A percentile compares a stretch with the other conserved stretches of the same genome.
phyloP scores from a whole-genome alignment of 768 basidiomycete genomes.

The Calocybe gangraenosa region DNA sequence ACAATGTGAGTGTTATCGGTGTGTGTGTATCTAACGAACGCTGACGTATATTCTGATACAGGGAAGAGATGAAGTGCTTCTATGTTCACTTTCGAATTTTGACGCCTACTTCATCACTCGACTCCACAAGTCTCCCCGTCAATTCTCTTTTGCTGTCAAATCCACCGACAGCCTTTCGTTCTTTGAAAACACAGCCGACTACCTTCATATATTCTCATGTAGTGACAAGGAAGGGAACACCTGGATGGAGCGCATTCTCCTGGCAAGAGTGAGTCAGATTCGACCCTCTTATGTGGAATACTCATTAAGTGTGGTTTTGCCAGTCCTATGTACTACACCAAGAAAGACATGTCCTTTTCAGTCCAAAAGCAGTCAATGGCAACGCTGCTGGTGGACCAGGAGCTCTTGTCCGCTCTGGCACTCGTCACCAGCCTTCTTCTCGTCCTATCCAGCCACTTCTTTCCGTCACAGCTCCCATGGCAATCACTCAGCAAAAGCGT shows the following conservation, averaged over 20 bases:
- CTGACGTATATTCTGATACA: constrained; percentile 26
- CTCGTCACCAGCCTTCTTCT: constrained; percentile 29
- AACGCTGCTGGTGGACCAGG: constrained; percentile 20
- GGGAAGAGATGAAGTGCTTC: constrained; percentile 79
- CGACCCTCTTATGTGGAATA: constrained; percentile 3
- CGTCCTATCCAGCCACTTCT: constrained; percentile 26
- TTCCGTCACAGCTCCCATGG: constrained; percentile 35
- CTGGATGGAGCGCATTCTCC: constrained; percentile 78
- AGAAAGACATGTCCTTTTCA: constrained; percentile 68
- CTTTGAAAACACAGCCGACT: constrained; percentile 87
- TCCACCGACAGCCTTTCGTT: constrained; percentile 81
- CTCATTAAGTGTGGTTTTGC: constrained; percentile 9
- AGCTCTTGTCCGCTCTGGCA: constrained; percentile 34
- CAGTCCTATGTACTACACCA: constrained; percentile 84
- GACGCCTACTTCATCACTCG: constrained; percentile 83
- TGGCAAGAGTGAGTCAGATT: constrained; percentile 66
- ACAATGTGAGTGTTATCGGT: constrained; percentile 52
- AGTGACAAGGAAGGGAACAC: constrained; percentile 64
- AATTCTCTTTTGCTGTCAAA: constrained; percentile 83
- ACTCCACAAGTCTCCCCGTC: constrained; percentile 76
- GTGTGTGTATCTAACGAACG: not conserved
- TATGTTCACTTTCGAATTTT: constrained; percentile 87
- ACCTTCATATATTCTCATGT: constrained; percentile 82
- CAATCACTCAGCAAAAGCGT: constrained; percentile 21
- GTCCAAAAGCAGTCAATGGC: constrained; percentile 29